phyloP scores from a whole-genome alignment of 176 grass and related monocot genomes.

The Calamus simplicifolius region DNA sequence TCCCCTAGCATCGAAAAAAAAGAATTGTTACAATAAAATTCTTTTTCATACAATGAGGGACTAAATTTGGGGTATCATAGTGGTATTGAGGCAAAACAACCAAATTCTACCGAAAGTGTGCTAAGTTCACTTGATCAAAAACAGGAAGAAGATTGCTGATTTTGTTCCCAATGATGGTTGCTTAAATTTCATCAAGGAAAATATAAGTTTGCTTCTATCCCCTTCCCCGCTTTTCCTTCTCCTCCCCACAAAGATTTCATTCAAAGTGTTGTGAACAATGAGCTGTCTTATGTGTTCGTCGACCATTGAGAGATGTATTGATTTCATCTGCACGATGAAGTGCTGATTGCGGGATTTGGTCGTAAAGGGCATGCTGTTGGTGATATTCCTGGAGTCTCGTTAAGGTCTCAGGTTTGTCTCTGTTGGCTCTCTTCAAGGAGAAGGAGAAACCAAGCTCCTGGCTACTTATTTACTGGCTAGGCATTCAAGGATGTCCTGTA shows the following conservation, averaged over 20 bases:
- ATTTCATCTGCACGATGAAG: constrained; percentile 27
- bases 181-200: constrained; percentile 50
- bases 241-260: no score
- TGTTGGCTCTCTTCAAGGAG: constrained; percentile 48
- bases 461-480: background rate
- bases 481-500: no score
- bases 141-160: constrained; percentile 54
- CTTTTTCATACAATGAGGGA: no score
- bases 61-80: no score
- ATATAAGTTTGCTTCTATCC: constrained; percentile 1
- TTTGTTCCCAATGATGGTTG: constrained; percentile 61
- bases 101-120: constrained; percentile 61
- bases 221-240: background rate
- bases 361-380: constrained; percentile 47
- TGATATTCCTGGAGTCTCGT: constrained; percentile 63
- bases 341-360: constrained; percentile 55
- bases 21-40: no score
- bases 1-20: no score
- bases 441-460: constrained; percentile 48
- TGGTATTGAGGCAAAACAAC: constrained; percentile 60
- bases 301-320: no score
- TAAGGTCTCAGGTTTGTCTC: constrained; percentile 59
- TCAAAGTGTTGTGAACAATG: no score
- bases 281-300: no score
- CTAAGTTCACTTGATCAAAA: constrained; percentile 53